These are phyloP conservation scores for Boletus reticuloceps DNA, from an alignment of 768 basidiomycete species.

Conservation along the genomic window DNA sequence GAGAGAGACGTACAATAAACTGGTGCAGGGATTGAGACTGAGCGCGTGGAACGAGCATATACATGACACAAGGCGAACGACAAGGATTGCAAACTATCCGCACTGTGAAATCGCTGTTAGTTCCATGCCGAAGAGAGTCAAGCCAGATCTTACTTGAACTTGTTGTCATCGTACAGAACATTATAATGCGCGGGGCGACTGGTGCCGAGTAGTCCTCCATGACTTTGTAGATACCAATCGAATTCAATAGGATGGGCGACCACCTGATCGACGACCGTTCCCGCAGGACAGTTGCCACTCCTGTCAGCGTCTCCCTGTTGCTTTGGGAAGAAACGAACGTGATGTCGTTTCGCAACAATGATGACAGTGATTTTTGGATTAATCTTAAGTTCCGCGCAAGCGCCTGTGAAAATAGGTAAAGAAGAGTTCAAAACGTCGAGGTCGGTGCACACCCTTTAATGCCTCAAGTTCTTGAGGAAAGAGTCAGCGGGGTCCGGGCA, in stretches of 20 bases:
- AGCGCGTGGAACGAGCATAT: conserved; percentile 76
- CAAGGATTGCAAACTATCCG: conserved; percentile 65
- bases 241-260: conserved; percentile 70
- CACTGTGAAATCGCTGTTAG: conserved; percentile 34
- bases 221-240: conserved; percentile 78
- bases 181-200: conserved; percentile 64
- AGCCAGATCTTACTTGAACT: conserved; percentile 46
- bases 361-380: conserved; percentile 70
- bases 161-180: conserved; percentile 47
- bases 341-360: conserved; percentile 66
- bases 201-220: conserved; percentile 75
- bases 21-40: conserved; percentile 79
- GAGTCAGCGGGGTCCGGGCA: background rate
- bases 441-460: conserved; percentile 47
- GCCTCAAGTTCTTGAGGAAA: conserved; percentile 50
- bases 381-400: conserved; percentile 58
- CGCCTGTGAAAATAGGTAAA: conserved; percentile 40
- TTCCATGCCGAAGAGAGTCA: background rate
- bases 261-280: conserved; percentile 72
- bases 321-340: conserved; percentile 53
- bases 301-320: conserved; percentile 48
- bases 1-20: conserved; percentile 61
- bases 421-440: background rate
- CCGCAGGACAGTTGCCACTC: conserved; percentile 73
- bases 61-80: conserved; percentile 80